Base-by-base conservation (phyloP, 2,329 filamentous ascomycete genomes). In the Rugonectria rugulosa region DNA sequence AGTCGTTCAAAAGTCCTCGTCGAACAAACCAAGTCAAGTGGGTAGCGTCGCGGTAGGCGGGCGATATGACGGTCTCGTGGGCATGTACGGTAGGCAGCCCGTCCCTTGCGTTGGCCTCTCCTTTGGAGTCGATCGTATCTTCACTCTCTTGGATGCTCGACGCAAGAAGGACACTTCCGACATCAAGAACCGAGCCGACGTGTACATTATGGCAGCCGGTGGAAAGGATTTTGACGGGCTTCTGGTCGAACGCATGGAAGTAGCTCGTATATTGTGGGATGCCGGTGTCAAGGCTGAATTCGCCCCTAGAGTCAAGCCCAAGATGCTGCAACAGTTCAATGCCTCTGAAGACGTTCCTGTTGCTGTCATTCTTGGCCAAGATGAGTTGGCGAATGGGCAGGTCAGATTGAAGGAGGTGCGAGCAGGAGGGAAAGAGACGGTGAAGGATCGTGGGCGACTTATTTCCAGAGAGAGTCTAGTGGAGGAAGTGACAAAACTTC, bases 161-260 rank as follows among this genome's bases (percentile, higher is more conserved):
- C 84, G 85, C 54, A 81, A 83, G 67, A 82, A 47, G 80, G 90
- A 60, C 81, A 42, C 54, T 9, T 41, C 56, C 10, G 66, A 68
- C 26, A 64, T 65, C 32, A 59, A 82, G 61, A 92, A 88, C 68
- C 89, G 95, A 65, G 88, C 92, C 3, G 93, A 98, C 70, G 92
- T 93, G 38, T 97, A 87, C 75, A 89, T 98, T 68, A 98, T 98
- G 92, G n/a, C n/a, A n/a, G 92, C 92, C 0, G 92, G 97, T 69
- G 93, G 91, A 48, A 94, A 93, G 75, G 90, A 88, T 17, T 94
- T n/a, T n/a, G n/a, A n/a, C n/a, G n/a, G n/a, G n/a, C n/a, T 93
- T 73, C 77, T 97, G 50, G 86, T 87, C 63, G 90, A 97, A 79
- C 89, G 94, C 62, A 93, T 97, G 86, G 79, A 86, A 21, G 83